These are phyloP conservation scores for Aspergillus flavus DNA, from an alignment of 2,329 filamentous ascomycete species.

Conservation along the genomic window DNA sequence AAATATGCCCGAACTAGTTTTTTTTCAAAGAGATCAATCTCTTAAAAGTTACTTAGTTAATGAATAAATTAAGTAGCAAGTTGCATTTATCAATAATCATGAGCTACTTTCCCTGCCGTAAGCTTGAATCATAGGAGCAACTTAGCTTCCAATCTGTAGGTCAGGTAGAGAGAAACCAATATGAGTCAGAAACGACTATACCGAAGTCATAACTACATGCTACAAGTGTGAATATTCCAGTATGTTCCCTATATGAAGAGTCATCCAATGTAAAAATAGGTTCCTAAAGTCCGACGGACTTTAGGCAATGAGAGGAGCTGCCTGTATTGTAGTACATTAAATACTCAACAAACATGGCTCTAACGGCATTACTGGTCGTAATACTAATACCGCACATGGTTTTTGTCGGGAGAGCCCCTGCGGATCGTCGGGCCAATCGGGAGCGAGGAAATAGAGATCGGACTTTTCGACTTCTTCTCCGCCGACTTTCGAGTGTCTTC, in stretches of 20 bases:
- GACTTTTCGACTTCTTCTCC: constrained; percentile 2
- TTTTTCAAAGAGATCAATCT: neutral
- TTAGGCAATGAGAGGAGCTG: neutral
- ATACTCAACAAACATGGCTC: neutral
- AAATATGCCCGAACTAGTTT: neutral
- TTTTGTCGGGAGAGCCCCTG: neutral
- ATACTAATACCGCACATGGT: neutral
- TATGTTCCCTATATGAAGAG: neutral
- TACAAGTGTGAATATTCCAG: neutral
- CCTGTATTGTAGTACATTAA: neutral
- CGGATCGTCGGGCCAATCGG: neutral
- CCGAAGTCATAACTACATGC: neutral
- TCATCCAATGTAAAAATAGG: neutral
- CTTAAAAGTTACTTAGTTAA: neutral
- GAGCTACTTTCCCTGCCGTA: neutral
- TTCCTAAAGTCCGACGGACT: neutral
- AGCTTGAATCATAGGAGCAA: neutral
- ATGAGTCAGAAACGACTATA: neutral
- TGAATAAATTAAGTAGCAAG: neutral
- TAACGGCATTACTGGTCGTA: neutral
- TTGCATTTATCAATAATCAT: neutral
- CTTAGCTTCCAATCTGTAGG: neutral
- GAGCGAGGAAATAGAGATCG: neutral
- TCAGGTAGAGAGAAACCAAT: neutral
- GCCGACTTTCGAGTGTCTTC: neutral